Conservation (phyloP, 768 basidiomycete species). For the Chalciporus chontae region DNA sequence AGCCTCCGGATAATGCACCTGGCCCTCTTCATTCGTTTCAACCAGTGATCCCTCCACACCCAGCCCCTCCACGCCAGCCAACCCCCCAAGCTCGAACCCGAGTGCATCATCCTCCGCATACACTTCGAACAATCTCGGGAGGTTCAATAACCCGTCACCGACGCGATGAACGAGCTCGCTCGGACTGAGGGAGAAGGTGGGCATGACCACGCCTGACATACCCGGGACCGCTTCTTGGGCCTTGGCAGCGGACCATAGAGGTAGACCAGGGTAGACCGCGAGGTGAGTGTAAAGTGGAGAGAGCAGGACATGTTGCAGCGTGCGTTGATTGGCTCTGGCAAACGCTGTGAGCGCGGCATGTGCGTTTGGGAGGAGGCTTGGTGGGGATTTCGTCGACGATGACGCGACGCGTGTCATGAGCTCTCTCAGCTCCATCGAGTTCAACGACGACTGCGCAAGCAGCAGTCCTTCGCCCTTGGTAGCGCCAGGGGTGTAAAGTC, state of each 20-base stretch:
- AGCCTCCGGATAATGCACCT: slow-evolving; percentile 56
- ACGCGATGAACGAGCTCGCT: slow-evolving; percentile 85
- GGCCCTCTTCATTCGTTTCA: slow-evolving; percentile 12
- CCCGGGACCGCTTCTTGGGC: slow-evolving; percentile 18
- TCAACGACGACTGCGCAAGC: slow-evolving; percentile 82
- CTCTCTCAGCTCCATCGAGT: slow-evolving; percentile 64
- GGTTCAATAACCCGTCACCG: slow-evolving; percentile 90
- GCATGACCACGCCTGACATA: slow-evolving; percentile 53
- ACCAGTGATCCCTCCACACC: slow-evolving; percentile 12
- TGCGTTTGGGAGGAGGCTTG: slow-evolving; percentile 48
- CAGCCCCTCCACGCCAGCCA: slow-evolving; percentile 58
- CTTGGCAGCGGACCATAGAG: slow-evolving; percentile 60
- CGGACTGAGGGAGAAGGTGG: slow-evolving; percentile 90
- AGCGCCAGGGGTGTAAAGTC: slow-evolving; percentile 52
- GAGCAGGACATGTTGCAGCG: slow-evolving; percentile 80
- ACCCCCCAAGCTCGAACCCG: slow-evolving; percentile 78
- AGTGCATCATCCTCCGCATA: slow-evolving; percentile 91
- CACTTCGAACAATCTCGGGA: slow-evolving; percentile 90
- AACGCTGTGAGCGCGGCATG: slow-evolving; percentile 58
- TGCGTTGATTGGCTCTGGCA: slow-evolving; percentile 69
- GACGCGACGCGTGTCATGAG: slow-evolving; percentile 31
- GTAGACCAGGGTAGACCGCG: slow-evolving; percentile 58
- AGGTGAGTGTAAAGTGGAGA: slow-evolving; percentile 78
- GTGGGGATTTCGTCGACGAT: slow-evolving; percentile 18
- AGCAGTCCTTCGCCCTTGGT: slow-evolving; percentile 67